phyloP scores from a whole-genome alignment of 2,329 filamentous ascomycete genomes.

The Fusarium sp. region DNA sequence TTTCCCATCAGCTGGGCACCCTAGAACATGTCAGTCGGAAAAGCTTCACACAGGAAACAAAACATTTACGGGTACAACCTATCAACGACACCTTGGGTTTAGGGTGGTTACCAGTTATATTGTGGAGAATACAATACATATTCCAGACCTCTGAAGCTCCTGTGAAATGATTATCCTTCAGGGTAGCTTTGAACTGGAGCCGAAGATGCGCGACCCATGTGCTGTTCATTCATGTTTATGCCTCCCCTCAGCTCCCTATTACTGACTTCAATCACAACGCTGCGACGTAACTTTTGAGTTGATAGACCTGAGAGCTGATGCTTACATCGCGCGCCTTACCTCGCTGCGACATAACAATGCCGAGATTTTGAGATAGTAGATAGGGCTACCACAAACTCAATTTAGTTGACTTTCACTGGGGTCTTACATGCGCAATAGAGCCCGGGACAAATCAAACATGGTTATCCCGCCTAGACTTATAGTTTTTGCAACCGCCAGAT shows the following conservation, averaged over 20 bases:
- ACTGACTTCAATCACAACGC: too few species aligned
- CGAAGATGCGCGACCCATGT: background rate
- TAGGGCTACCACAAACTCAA: background rate
- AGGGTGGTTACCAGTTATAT: too few species aligned
- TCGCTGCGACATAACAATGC: background rate
- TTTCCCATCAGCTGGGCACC: too few species aligned
- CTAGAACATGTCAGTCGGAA: too few species aligned
- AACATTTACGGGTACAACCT: background rate
- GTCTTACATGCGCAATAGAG: background rate
- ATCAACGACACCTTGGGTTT: background rate
- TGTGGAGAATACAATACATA: background rate
- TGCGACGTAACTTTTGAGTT: background rate
- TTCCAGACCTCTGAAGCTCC: too few species aligned
- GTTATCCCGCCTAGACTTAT: too few species aligned
- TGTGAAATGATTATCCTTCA: background rate
- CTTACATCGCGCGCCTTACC: too few species aligned
- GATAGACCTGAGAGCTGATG: too few species aligned
- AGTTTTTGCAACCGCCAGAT: background rate
- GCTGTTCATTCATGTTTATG: background rate
- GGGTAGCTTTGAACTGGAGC: background rate
- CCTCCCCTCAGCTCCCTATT: background rate
- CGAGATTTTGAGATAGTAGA: background rate
- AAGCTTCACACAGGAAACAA: background rate
- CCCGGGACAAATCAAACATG: background rate
- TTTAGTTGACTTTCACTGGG: too few species aligned